Evolutionary conservation across 228 moss, liverwort and hornwort species (phyloP).

Genomic region (Sphagnum magellanicum): DNA sequence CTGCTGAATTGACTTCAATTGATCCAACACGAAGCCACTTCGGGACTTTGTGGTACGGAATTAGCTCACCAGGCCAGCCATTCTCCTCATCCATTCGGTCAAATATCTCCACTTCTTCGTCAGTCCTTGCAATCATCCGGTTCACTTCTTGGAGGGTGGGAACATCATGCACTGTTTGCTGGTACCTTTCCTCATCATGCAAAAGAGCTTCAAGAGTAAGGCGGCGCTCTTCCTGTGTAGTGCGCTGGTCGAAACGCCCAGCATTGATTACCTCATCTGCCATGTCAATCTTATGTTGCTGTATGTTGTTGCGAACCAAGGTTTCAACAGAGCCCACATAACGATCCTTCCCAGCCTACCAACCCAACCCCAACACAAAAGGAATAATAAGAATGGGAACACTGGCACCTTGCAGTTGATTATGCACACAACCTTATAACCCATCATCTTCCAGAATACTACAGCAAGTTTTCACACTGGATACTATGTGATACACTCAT

Average conservation of each 20-base stretch:
- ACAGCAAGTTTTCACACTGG: too few species aligned
- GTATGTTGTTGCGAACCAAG: conserved; percentile 96
- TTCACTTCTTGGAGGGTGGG: conserved; percentile 97
- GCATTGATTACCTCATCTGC: conserved; percentile 99
- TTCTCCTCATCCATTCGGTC: conserved; percentile 98
- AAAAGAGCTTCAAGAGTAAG: conserved; percentile 93
- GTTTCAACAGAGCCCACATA: conserved; percentile 98
- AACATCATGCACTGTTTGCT: conserved; percentile 97
- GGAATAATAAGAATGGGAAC: not conserved
- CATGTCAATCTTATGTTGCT: conserved; percentile 99
- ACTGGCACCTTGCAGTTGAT: too few species aligned
- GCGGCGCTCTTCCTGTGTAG: conserved; percentile 94
- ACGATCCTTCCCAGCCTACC: conserved; percentile 94
- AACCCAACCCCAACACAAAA: not conserved
- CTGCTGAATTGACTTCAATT: conserved; percentile 87
- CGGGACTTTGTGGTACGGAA: conserved; percentile 68
- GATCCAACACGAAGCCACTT: conserved; percentile 98
- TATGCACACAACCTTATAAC: too few species aligned
- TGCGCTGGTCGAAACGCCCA: conserved; percentile 95
- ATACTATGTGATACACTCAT: too few species aligned
- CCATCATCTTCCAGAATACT: too few species aligned
- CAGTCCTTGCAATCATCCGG: conserved; percentile 93
- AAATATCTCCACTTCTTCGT: conserved; percentile 90
- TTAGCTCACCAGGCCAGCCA: conserved; percentile 80
- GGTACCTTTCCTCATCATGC: conserved; percentile 97